Percentiles rank a stretch among this genome's conserved stretches.
Conservation (phyloP, 2,329 filamentous ascomycete species). For the Colletotrichum truncatum region DNA sequence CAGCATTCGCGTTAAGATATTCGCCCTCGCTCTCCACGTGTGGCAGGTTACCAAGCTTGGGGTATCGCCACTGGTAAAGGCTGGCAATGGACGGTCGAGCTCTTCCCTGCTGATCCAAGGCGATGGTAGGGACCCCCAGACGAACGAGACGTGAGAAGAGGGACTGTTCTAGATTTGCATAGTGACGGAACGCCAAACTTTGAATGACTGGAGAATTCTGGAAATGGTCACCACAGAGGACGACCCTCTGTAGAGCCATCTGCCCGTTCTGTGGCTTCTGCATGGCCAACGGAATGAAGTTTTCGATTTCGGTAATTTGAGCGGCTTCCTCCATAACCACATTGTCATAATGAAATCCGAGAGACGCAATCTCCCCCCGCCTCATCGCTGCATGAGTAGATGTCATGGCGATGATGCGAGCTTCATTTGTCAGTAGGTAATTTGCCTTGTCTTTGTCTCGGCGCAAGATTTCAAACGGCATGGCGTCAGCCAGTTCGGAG, state of each 20-base stretch:
- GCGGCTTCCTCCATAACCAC: constrained; percentile 98
- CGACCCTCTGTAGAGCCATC: constrained; percentile 83
- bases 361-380: constrained; percentile 84
- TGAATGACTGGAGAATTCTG: constrained; percentile 98
- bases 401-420: constrained; percentile 98
- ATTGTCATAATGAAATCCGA: constrained; percentile 98
- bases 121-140: constrained; percentile 89
- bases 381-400: constrained; percentile 97
- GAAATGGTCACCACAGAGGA: constrained; percentile 93
- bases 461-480: constrained; percentile 93
- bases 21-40: constrained; percentile 74
- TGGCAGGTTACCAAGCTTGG: constrained; percentile 80
- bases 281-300: constrained; percentile 93
- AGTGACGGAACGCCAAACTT: constrained; percentile 91
- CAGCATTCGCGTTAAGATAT: constrained; percentile 86
- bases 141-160: constrained; percentile 92
- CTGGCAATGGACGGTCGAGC: constrained; percentile 86
- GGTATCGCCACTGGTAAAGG: constrained; percentile 94
- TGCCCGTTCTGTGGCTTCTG: constrained; percentile 81
- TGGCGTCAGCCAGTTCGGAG: constrained; percentile 88
- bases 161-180: constrained; percentile 95
- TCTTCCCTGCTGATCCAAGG: constrained; percentile 92
- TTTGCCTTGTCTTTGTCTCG: constrained; percentile 93
- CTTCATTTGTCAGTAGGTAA: constrained; percentile 93
- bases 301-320: constrained; percentile 97